These are phyloP conservation scores for Conticribra weissflogii DNA, from an alignment of 108 stramenopile genomes.

Conservation along the genomic window DNA sequence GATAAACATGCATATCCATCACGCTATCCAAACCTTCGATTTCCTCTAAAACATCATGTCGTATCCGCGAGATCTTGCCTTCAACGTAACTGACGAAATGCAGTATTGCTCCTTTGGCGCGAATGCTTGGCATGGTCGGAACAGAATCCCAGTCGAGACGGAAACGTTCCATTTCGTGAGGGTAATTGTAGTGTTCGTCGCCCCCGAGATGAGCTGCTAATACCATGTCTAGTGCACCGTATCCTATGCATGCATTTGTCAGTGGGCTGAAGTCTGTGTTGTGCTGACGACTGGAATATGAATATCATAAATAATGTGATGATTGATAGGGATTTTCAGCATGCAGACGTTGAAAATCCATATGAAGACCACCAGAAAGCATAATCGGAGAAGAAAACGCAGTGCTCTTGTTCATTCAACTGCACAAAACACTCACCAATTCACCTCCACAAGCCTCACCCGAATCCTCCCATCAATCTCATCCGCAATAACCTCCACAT, in stretches of 20 bases:
- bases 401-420: too few relatives aligned
- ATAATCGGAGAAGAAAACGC: too few relatives aligned
- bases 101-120: conserved; percentile 71
- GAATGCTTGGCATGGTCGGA: conserved; percentile 57
- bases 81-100: conserved; percentile 70
- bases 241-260: conserved; percentile 78
- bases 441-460: conserved; percentile 80
- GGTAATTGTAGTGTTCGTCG: conserved; percentile 30
- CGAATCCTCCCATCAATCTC: conserved; percentile 39
- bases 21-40: conserved; percentile 75
- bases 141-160: conserved; percentile 63
- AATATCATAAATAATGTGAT: too few relatives aligned
- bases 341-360: too few relatives aligned
- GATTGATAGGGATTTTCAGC: too few relatives aligned
- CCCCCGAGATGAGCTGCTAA: conserved; percentile 74
- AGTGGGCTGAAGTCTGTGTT: conserved; percentile 85
- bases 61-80: conserved; percentile 58
- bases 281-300: conserved; percentile 78
- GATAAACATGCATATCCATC: conserved; percentile 72
- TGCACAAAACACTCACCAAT: conserved; percentile 60
- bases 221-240: conserved; percentile 82
- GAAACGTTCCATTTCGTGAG: conserved; percentile 27
- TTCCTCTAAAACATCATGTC: conserved; percentile 60
- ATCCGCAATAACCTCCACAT: conserved; percentile 79
- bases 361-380: too few relatives aligned